Evolutionary conservation across 2,329 filamentous ascomycete species (phyloP).

Genomic region (Talaromyces sp.): DNA sequence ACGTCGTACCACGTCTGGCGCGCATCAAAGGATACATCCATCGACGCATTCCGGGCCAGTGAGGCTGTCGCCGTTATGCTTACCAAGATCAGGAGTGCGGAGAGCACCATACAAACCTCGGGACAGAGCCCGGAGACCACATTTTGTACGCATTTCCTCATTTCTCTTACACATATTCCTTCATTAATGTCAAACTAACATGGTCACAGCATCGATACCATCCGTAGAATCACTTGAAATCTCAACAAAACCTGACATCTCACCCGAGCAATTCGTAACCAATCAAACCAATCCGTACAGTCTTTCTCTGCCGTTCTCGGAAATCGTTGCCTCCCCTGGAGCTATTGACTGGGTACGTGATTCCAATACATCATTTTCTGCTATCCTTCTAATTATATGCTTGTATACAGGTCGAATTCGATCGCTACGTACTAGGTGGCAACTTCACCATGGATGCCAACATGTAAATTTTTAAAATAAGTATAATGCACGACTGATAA

Average conservation of each 20-base stretch:
- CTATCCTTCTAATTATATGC: neutral
- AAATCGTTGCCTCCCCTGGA: conserved; percentile 17
- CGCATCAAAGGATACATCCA: conserved; percentile 65
- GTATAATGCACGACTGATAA: neutral
- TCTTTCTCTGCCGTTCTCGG: conserved; percentile 15
- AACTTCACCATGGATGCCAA: conserved; percentile 2
- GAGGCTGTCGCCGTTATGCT: conserved; percentile 75
- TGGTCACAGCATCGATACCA: conserved; percentile 8
- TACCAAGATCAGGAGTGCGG: conserved; percentile 48
- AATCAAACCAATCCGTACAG: conserved; percentile 8
- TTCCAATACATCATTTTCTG: neutral
- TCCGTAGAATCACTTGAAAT: conserved; percentile 16
- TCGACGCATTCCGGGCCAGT: conserved; percentile 81
- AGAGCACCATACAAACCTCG: neutral
- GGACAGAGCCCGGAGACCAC: conserved; percentile 6
- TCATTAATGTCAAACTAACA: neutral
- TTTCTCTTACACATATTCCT: neutral
- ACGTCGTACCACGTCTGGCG: conserved; percentile 73
- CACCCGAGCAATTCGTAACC: conserved; percentile 3
- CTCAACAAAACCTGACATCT: conserved; percentile 12
- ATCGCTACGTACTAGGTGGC: conserved; percentile 15
- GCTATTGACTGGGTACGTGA: conserved; percentile 17
- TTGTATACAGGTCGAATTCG: conserved; percentile 14
- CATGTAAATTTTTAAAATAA: neutral
- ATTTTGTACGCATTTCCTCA: conserved; percentile 1